These are phyloP conservation scores for Sistotremastrum niveocremeum DNA, from an alignment of 768 basidiomycete genomes.

Conservation along the genomic window DNA sequence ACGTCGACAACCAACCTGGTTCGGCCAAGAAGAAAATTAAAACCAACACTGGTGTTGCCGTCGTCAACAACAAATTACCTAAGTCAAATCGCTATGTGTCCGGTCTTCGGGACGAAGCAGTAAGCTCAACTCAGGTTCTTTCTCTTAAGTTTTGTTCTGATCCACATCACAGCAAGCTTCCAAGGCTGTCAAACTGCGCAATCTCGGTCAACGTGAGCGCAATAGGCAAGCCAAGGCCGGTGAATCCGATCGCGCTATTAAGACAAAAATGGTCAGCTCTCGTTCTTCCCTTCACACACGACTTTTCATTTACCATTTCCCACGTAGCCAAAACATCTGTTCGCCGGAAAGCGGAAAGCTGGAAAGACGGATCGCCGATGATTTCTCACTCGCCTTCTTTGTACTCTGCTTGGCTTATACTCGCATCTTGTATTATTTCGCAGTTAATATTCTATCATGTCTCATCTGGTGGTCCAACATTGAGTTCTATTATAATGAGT, in stretches of 20 bases:
- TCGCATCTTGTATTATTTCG: too few species aligned
- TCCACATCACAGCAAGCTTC: slow-evolving; percentile 48
- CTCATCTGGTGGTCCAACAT: too few species aligned
- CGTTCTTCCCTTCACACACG: slow-evolving; percentile 1
- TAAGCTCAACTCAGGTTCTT: slow-evolving; percentile 19
- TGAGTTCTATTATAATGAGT: too few species aligned
- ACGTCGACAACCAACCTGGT: slow-evolving; percentile 34
- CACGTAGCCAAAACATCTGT: slow-evolving; percentile 71
- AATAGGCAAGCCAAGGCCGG: slow-evolving; percentile 85
- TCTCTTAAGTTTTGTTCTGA: slow-evolving; percentile 5
- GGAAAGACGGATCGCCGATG: slow-evolving; percentile 62
- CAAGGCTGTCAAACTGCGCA: slow-evolving; percentile 70
- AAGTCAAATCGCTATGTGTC: slow-evolving; percentile 61
- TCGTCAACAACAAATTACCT: slow-evolving; percentile 41
- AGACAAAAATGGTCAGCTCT: slow-evolving; percentile 63
- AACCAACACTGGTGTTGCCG: slow-evolving; percentile 40
- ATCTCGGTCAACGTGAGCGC: slow-evolving; percentile 74
- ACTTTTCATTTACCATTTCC: slow-evolving; percentile 1
- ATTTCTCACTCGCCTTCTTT: too few species aligned
- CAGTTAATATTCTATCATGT: too few species aligned
- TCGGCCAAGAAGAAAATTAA: slow-evolving; percentile 49
- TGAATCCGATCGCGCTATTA: slow-evolving; percentile 76
- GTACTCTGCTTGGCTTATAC: neutral
- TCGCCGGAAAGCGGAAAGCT: slow-evolving; percentile 69
- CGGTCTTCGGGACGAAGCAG: slow-evolving; percentile 65